Percentiles rank a stretch among this genome's conserved stretches.
phyloP scores from a whole-genome alignment of 2,329 filamentous ascomycete genomes.

The Phyllachora maydis region DNA sequence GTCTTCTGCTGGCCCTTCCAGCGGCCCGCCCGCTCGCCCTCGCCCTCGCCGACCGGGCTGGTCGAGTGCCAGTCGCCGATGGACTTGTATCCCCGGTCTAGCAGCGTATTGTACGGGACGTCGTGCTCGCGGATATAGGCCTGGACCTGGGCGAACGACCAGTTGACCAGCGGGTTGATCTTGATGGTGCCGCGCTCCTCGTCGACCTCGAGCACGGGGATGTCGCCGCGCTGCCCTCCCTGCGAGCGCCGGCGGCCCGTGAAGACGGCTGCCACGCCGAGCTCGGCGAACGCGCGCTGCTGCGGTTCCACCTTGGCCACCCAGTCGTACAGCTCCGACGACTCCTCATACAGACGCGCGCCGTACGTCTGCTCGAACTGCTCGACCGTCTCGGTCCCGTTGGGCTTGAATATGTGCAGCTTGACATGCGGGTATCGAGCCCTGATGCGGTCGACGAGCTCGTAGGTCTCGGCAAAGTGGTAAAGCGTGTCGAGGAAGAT shows the following conservation, averaged over 20 bases:
- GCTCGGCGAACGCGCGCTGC: conserved; percentile 71
- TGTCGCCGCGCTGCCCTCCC: conserved; percentile 74
- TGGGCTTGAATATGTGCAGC: conserved; percentile 79
- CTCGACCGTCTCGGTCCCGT: conserved; percentile 46
- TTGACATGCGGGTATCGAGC: conserved; percentile 57
- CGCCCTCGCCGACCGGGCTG: conserved; percentile 67
- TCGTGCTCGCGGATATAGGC: conserved; percentile 69
- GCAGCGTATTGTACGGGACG: conserved; percentile 82
- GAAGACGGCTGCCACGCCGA: conserved; percentile 75
- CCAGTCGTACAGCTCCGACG: conserved; percentile 87
- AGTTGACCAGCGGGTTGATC: conserved; percentile 92
- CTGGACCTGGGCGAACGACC: conserved; percentile 80
- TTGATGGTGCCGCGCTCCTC: conserved; percentile 78
- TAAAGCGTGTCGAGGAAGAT: conserved; percentile 74
- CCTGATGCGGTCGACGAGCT: conserved; percentile 54
- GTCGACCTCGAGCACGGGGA: conserved; percentile 84
- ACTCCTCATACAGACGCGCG: conserved; percentile 61
- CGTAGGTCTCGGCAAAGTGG: conserved; percentile 61
- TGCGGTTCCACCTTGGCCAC: conserved; percentile 94
- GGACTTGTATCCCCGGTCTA: conserved; percentile 93
- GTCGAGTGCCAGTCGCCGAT: conserved; percentile 98
- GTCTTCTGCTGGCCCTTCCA: conserved; percentile 96
- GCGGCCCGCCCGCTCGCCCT: conserved; percentile 87
- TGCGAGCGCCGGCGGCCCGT: conserved; percentile 85
- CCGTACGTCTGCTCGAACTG: conserved; percentile 76